phyloP scores from a whole-genome alignment of 2,329 filamentous ascomycete species.

The Apiospora saccharicola region DNA sequence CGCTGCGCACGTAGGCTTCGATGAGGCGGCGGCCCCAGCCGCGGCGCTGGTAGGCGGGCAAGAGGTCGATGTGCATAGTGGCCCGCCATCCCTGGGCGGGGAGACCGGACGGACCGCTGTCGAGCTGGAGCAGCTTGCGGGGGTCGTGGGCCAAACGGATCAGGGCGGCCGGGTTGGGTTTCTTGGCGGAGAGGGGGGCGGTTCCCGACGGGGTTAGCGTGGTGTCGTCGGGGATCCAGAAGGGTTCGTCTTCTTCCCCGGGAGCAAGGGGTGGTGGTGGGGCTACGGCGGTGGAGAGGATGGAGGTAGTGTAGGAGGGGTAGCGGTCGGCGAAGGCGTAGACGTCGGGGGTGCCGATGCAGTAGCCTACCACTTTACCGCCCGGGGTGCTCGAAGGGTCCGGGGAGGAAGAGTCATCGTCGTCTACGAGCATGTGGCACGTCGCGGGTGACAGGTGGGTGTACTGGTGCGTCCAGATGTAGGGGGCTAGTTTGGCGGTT shows the following conservation, averaged over 20 bases:
- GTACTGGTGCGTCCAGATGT: slow-evolving; percentile 61
- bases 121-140: slow-evolving; percentile 47
- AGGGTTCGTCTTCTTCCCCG: slow-evolving; percentile 41
- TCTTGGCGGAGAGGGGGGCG: slow-evolving; percentile 30
- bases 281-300: slow-evolving; percentile 43
- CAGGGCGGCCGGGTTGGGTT: slow-evolving; percentile 45
- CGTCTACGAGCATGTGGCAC: slow-evolving; percentile 58
- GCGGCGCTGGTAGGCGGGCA: slow-evolving; percentile 49
- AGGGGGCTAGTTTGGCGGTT: slow-evolving; percentile 50
- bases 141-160: slow-evolving; percentile 52
- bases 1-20: slow-evolving; percentile 49
- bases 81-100: slow-evolving; percentile 44
- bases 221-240: slow-evolving; percentile 34
- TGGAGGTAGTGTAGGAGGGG: slow-evolving; percentile 45
- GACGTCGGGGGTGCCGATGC: slow-evolving; percentile 55
- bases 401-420: background rate
- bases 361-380: slow-evolving; percentile 56
- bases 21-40: slow-evolving; percentile 55
- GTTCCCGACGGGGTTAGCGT: slow-evolving; percentile 27
- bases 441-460: slow-evolving; percentile 53
- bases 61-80: slow-evolving; percentile 59
- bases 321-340: slow-evolving; percentile 48
- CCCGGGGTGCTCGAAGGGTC: background rate
- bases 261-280: background rate
- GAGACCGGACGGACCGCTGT: slow-evolving; percentile 28